These are phyloP conservation scores for Xylaria sp. DNA, from an alignment of 2,329 filamentous ascomycete species.

Conservation along the genomic window DNA sequence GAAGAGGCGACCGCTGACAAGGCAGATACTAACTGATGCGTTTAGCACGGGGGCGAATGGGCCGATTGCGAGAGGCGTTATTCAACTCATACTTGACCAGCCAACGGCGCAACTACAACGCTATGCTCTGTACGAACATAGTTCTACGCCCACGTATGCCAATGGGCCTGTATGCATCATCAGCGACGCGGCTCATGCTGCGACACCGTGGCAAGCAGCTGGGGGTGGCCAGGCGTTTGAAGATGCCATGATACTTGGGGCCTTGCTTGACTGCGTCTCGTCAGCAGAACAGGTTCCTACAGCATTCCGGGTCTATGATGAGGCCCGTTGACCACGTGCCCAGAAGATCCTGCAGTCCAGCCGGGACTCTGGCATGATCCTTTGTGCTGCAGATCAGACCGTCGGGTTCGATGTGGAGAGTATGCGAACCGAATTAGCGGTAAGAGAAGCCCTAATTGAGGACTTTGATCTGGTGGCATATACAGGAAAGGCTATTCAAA, in stretches of 20 bases:
- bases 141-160: conserved; percentile 30
- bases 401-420: neutral
- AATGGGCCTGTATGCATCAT: conserved; percentile 26
- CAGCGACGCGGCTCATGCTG: conserved; percentile 30
- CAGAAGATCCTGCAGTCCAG: neutral
- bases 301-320: neutral
- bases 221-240: too few species aligned
- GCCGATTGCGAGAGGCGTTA: neutral
- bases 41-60: neutral
- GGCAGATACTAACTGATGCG: too few species aligned
- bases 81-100: conserved; percentile 30
- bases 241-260: neutral
- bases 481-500: neutral
- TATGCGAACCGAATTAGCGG: neutral
- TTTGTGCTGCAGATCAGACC: neutral
- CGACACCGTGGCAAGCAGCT: conserved; percentile 23
- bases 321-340: neutral
- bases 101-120: conserved; percentile 15
- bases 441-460: neutral
- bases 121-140: conserved; percentile 31
- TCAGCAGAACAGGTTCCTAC: neutral
- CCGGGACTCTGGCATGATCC: neutral
- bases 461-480: neutral
- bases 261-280: neutral
- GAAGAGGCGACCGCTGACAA: neutral